phyloP scores from a whole-genome alignment of 2,329 filamentous ascomycete genomes.

The Parastagonospora avenae region DNA sequence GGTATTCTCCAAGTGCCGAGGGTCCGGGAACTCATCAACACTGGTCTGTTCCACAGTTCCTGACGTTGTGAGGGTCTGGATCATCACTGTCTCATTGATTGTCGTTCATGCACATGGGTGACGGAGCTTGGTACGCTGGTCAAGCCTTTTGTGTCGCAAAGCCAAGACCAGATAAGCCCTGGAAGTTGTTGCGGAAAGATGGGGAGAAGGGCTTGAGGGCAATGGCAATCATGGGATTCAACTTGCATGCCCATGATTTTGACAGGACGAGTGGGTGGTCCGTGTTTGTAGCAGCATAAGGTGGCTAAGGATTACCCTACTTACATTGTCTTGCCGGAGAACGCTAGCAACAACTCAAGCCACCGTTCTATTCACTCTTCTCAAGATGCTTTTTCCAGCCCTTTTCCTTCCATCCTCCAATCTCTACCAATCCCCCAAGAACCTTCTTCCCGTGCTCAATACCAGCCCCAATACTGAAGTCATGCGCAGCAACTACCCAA shows the following conservation, averaged over 20 bases:
- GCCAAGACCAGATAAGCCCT: neutral
- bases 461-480: slow-evolving; percentile 31
- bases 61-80: neutral
- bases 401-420: slow-evolving; percentile 32
- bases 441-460: slow-evolving; percentile 25
- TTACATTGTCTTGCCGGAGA: too few relatives aligned
- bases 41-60: neutral
- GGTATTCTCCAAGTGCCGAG: too few relatives aligned
- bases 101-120: neutral
- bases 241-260: too few relatives aligned
- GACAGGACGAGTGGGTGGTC: too few relatives aligned
- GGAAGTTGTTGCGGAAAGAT: neutral
- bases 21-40: neutral
- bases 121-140: neutral
- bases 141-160: neutral
- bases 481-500: slow-evolving; percentile 41
- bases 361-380: too few relatives aligned
- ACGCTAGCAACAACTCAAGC: too few relatives aligned
- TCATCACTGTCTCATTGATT: neutral
- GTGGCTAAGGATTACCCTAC: too few relatives aligned
- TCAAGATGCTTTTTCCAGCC: slow-evolving; percentile 40
- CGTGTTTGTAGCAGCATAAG: too few relatives aligned
- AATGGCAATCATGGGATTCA: neutral
- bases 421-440: slow-evolving; percentile 28
- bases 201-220: too few relatives aligned